phyloP scores from a whole-genome alignment of 2,329 filamentous ascomycete genomes.

The Trichophyton verrucosum region DNA sequence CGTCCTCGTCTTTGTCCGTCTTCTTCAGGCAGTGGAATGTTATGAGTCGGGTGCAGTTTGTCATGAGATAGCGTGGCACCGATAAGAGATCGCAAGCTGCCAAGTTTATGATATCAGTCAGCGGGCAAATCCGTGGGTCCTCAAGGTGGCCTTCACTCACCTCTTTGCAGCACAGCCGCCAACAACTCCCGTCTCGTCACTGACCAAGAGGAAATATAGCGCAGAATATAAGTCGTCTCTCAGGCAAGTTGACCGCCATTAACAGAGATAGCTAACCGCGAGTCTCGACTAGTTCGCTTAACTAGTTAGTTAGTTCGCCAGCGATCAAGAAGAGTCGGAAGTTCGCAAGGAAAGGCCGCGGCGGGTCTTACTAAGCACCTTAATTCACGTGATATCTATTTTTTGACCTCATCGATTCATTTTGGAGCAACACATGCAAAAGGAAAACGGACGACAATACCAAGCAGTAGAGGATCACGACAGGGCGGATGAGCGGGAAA shows the following conservation, averaged over 20 bases:
- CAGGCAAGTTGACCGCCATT: neutral
- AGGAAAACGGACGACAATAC: neutral
- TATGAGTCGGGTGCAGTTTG: neutral
- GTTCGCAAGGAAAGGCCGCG: neutral
- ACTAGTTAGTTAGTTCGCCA: neutral
- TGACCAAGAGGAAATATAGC: neutral
- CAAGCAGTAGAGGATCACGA: neutral
- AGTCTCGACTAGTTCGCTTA: neutral
- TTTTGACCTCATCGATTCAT: neutral
- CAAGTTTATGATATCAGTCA: conserved; percentile 4
- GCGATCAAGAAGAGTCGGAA: neutral
- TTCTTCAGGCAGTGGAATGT: neutral
- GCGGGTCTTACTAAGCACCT: neutral
- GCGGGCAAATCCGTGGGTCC: neutral
- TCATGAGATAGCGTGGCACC: neutral
- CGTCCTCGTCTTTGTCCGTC: neutral
- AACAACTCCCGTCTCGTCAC: neutral
- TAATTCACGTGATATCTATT: neutral
- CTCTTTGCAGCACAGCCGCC: neutral
- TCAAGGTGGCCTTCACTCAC: neutral
- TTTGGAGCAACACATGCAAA: neutral
- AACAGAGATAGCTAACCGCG: neutral
- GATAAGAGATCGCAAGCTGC: neutral
- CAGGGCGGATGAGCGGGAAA: neutral
- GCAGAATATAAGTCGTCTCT: neutral